phyloP scores from a whole-genome alignment of 306 rosid species.

The Vigna hirtella region DNA sequence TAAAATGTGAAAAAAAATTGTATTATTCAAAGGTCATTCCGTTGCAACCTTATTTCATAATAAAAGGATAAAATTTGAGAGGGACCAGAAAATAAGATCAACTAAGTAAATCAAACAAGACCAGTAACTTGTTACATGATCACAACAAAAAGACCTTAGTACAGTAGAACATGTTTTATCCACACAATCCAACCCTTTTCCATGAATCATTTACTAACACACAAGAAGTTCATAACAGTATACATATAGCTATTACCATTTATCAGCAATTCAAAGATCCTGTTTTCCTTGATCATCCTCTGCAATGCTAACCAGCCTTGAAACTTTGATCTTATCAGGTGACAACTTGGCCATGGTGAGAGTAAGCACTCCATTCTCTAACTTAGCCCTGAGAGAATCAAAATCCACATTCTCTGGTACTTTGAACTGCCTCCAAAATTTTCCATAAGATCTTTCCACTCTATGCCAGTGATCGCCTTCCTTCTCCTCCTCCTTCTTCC shows the following conservation, averaged over 20 bases:
- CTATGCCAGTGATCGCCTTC: conserved; percentile 72
- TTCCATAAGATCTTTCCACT: conserved; percentile 63
- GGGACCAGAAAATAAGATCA: neutral
- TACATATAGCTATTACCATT: neutral
- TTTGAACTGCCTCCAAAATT: conserved; percentile 70
- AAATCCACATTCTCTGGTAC: conserved; percentile 62
- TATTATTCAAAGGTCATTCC: no score
- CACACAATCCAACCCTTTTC: conserved; percentile 13
- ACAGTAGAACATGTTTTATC: conserved; percentile 36
- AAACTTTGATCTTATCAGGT: conserved; percentile 60
- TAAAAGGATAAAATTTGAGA: neutral
- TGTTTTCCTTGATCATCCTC: conserved; percentile 54
- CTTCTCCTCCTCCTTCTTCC: conserved; percentile 61
- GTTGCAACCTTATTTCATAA: neutral
- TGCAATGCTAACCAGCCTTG: conserved; percentile 60
- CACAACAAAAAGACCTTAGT: neutral
- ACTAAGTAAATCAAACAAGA: neutral
- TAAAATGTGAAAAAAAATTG: neutral
- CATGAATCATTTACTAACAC: neutral
- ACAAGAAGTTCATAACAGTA: neutral
- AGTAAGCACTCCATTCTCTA: conserved; percentile 68
- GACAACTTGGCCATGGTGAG: conserved; percentile 60
- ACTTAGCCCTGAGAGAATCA: conserved; percentile 63
- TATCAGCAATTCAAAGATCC: conserved; percentile 51
- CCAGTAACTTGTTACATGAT: neutral